Base-by-base conservation (phyloP, 2,329 filamentous ascomycete genomes). In the Pseudogymnoascus sp. region DNA sequence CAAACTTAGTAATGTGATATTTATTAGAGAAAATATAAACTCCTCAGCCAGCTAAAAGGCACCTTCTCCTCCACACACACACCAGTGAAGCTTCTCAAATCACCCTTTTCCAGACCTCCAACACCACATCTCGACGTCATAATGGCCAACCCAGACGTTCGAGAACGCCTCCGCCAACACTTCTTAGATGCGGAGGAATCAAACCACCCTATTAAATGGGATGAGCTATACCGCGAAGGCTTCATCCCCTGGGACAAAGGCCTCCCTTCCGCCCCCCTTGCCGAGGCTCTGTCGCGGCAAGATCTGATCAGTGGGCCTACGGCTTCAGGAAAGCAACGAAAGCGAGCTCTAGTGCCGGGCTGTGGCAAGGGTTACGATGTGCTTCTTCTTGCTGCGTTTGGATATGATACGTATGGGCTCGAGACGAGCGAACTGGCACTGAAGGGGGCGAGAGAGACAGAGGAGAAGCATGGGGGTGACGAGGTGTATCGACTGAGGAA, bases 301-400 rank as follows among this genome's bases (percentile, higher is more conserved):
- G 78, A 81, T 64, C 75, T 83, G 61, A 75, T 83, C 31, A 74
- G 76, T 1, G 69, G 63, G 10, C 63, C 65, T 44, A 68, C 53
- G 17, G 21, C n/a, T 7, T 17, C 40, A 40, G 57, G 61, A 50
- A 15, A 65, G 63, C 74, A 28, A 69, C 77, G 74, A 63, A 68
- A 76, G 63, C 83, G 82, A 69, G 91, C 87, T 1, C 78, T 96
- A 8, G 88, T 96, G 0, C 89, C 91, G 0, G 91, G 91, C 4
- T 96, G 91, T 74, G 92, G 91, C 0, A 83, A 84, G 57, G 92
- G 91, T 4, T 88, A 95, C 71, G 92, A 96, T 76, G 89, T 91
- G 1, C 79, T 91, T 9, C 79, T 96, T 38, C 81, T 96, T 50
- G 83, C 86, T 60, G 84, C 84, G 9, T 84, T 87, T 71, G 91